Evolutionary conservation across 148 eudicot genomes (phyloP).

Genomic region (Rhododendron kiyosumense): DNA sequence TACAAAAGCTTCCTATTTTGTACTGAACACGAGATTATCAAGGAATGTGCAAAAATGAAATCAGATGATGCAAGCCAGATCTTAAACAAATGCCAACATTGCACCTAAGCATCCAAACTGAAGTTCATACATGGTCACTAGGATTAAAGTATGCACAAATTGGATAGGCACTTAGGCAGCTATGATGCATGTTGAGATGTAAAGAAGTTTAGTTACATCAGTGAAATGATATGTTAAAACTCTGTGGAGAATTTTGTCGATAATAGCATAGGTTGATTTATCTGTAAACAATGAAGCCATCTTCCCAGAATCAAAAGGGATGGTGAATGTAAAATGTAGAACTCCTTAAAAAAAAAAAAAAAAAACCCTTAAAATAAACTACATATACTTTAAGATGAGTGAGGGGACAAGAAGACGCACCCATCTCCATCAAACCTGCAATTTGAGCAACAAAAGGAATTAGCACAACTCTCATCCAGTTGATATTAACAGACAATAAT

Average conservation of each 20-base stretch:
- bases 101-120: not conserved
- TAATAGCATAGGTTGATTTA: not conserved
- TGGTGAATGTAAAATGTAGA: not conserved
- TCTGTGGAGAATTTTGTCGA: not conserved
- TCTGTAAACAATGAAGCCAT: not conserved
- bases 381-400: not conserved
- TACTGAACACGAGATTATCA: not conserved
- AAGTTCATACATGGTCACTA: not conserved
- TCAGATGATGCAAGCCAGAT: not conserved
- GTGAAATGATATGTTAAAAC: not conserved
- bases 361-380: not conserved
- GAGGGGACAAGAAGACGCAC: conserved; percentile 37
- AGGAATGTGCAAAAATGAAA: not conserved
- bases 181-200: not conserved
- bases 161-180: not conserved
- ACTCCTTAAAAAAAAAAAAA: not conserved
- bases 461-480: conserved; percentile 6
- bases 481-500: not conserved
- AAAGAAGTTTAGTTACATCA: not conserved
- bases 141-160: not conserved
- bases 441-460: not conserved
- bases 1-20: not conserved
- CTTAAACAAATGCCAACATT: not conserved
- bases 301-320: not conserved
- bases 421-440: conserved; percentile 99